Conservation (phyloP, 2,329 filamentous ascomycete genomes). For the Clarireedia sp. region DNA sequence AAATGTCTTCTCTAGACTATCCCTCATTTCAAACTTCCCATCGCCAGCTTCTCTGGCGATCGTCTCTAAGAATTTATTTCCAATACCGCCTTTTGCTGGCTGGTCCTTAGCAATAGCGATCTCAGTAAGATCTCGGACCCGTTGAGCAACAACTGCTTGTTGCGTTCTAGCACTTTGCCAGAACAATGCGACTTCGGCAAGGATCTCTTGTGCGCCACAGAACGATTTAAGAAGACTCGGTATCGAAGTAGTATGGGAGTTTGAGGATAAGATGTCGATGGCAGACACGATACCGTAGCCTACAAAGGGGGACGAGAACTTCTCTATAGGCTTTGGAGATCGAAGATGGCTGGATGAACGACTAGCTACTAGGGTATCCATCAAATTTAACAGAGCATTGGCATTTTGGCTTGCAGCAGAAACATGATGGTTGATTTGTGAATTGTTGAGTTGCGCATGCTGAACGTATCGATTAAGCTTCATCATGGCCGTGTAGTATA, state of each 20-base stretch:
- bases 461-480: slow-evolving; percentile 56
- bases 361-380: slow-evolving; percentile 35
- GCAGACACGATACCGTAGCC: slow-evolving; percentile 56
- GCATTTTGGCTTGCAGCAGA: slow-evolving; percentile 45
- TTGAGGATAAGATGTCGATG: slow-evolving; percentile 58
- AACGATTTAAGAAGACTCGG: slow-evolving; percentile 46
- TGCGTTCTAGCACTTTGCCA: slow-evolving; percentile 53
- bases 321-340: not conserved
- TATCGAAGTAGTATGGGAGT: slow-evolving; percentile 45
- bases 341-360: slow-evolving; percentile 10
- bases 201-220: slow-evolving; percentile 41
- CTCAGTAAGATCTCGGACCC: slow-evolving; percentile 16
- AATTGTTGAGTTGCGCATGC: slow-evolving; percentile 34
- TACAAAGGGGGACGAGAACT: slow-evolving; percentile 51
- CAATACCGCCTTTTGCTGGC: not conserved
- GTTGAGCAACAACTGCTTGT: slow-evolving; percentile 22
- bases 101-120: slow-evolving; percentile 4
- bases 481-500: slow-evolving; percentile 58
- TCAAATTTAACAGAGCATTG: slow-evolving; percentile 41
- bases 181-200: slow-evolving; percentile 47
- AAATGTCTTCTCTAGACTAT: slow-evolving; percentile 36
- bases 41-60: slow-evolving; percentile 10
- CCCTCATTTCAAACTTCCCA: slow-evolving; percentile 19
- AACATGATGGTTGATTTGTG: slow-evolving; percentile 38
- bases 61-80: slow-evolving; percentile 1